Percentiles rank a stretch among this genome's conserved stretches.
Evolutionary conservation across 495 filamentous ascomycete genomes (phyloP).

Genomic region (Hypomontagnella submonticulosa): DNA sequence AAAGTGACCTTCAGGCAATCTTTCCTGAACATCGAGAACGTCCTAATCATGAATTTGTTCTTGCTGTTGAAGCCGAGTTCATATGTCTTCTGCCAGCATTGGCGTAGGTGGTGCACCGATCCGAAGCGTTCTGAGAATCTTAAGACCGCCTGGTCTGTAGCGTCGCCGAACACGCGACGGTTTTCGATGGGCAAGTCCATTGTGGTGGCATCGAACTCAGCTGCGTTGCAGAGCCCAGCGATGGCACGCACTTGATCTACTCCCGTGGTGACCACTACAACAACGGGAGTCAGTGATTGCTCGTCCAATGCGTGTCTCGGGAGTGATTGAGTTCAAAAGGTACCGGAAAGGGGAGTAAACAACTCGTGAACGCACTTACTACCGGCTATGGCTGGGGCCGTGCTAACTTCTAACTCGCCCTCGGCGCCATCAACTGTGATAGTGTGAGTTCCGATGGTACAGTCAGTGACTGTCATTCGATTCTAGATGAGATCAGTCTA

Average conservation of each 20-base stretch:
- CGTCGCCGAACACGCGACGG: slow-evolving; percentile 74
- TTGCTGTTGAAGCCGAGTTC: slow-evolving; percentile 81
- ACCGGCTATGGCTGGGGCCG: slow-evolving; percentile 43
- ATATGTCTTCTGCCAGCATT: slow-evolving; percentile 67
- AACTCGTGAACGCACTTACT: too few species aligned
- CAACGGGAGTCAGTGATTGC: too few species aligned
- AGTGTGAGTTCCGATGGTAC: slow-evolving; percentile 54
- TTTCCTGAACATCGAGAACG: slow-evolving; percentile 50
- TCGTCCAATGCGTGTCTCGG: too few species aligned
- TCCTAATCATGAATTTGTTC: slow-evolving; percentile 78
- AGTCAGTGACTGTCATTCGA: slow-evolving; percentile 70
- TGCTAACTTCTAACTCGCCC: slow-evolving; percentile 51
- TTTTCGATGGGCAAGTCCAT: slow-evolving; percentile 61
- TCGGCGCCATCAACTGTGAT: slow-evolving; percentile 55
- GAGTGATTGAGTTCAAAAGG: too few species aligned
- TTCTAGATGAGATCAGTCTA: slow-evolving; percentile 52
- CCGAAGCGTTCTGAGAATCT: slow-evolving; percentile 70
- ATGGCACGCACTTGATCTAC: slow-evolving; percentile 62
- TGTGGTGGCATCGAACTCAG: slow-evolving; percentile 72
- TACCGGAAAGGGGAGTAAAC: too few species aligned
- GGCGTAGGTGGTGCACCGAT: slow-evolving; percentile 59
- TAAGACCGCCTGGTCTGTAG: slow-evolving; percentile 77
- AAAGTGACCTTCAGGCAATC: slow-evolving; percentile 54
- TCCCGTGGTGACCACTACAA: slow-evolving; percentile 50
- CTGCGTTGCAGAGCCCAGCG: slow-evolving; percentile 74